These are phyloP conservation scores for Calocera cornea DNA, from an alignment of 768 basidiomycete species.

Conservation along the genomic window DNA sequence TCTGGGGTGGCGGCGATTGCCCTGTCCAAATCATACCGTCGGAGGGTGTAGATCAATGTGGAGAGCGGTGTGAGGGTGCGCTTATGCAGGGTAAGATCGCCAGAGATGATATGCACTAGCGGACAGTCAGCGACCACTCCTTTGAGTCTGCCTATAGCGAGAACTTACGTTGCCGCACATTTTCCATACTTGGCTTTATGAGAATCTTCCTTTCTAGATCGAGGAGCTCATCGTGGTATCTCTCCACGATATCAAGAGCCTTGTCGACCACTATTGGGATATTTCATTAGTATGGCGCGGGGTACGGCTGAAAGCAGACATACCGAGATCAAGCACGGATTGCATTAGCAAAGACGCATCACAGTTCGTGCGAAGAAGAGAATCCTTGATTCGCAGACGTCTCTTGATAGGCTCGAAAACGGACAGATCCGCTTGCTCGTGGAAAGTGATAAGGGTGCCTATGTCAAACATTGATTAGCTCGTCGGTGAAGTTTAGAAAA, in stretches of 20 bases:
- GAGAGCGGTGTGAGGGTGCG: slow-evolving; percentile 60
- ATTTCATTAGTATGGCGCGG: too few relatives aligned
- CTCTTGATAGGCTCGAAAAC: slow-evolving; percentile 44
- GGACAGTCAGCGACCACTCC: neutral
- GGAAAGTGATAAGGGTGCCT: slow-evolving; percentile 55
- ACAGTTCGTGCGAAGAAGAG: slow-evolving; percentile 44
- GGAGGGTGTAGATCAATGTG: slow-evolving; percentile 50
- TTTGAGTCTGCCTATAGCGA: slow-evolving; percentile 7
- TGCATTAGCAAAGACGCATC: slow-evolving; percentile 59
- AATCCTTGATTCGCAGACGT: slow-evolving; percentile 44
- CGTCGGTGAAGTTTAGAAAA: neutral
- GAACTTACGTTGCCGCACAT: slow-evolving; percentile 42
- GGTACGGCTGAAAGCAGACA: slow-evolving; percentile 6
- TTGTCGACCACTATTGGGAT: slow-evolving; percentile 45
- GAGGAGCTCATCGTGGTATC: slow-evolving; percentile 46
- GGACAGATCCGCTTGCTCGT: slow-evolving; percentile 29
- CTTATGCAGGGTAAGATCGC: slow-evolving; percentile 59
- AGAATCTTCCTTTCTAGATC: slow-evolving; percentile 48
- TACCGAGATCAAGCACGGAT: slow-evolving; percentile 45
- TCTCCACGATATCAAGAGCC: slow-evolving; percentile 42
- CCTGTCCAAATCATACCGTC: slow-evolving; percentile 56
- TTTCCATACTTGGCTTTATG: slow-evolving; percentile 44
- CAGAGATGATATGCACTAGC: slow-evolving; percentile 65
- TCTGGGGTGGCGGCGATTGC: slow-evolving; percentile 25
- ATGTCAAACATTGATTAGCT: neutral